Base-by-base conservation (phyloP, 176 grass and related monocot species). In the Neostapfia colusana region DNA sequence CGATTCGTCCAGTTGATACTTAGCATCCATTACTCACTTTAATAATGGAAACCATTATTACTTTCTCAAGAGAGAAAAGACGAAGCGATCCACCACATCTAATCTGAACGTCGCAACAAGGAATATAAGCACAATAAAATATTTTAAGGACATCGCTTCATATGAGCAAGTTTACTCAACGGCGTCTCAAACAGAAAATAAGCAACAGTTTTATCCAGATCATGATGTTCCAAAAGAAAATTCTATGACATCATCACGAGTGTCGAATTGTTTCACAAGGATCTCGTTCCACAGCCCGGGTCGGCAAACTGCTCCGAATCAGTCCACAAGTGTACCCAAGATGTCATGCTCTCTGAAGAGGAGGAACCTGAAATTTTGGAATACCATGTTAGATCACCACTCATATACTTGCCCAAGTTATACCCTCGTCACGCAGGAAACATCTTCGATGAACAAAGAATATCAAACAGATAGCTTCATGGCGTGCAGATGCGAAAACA, bases 261-360 rank as follows among this genome's bases (percentile, higher is more conserved):
- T 31, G 31, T 37, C 48, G 10, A 77, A 15, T 23, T 57, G 12
- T 50, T 38, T 69, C 27, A 34, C 17, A 74, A 21, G 31, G 63
- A 38, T 49, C 26, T 63, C 51, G 84, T 25, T 50, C 20, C 28
- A 71, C 12, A n/a, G n/a, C n/a, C n/a, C n/a, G n/a, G n/a, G n/a
- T n/a, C 44, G 12, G 28, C 40, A 41, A 62, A 5, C 28, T 46
- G 14, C 26, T 5, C 27, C 14, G 36, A 31, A 76, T 90, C 76
- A 90, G 56, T 90, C 88, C 18, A 79, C 65, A 41, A 90, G 88
- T n/a, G 84, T 87, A 35, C 88, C 88, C 70, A 90, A 65, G 24
- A 90, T 90, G 76, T 90, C 88, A 0, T 84, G 70, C 45, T 90
- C 88, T 80, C 88, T 71, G 71, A 84, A 90, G 40, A 90, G 84